These are phyloP conservation scores for Colletotrichum cereale DNA, from an alignment of 2,329 filamentous ascomycete genomes.

Conservation along the genomic window DNA sequence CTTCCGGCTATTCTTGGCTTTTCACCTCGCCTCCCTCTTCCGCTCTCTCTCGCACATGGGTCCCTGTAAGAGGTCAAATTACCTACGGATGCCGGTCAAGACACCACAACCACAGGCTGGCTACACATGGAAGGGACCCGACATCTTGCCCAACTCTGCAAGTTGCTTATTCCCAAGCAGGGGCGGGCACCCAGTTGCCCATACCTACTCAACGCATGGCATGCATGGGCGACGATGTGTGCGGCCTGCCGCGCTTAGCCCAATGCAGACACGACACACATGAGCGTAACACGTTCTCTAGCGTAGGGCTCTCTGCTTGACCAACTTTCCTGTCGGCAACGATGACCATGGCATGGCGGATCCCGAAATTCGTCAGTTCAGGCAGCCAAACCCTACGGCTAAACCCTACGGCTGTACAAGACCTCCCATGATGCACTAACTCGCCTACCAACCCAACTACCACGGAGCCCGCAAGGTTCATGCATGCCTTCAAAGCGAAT, in stretches of 20 bases:
- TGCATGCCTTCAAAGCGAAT: background rate
- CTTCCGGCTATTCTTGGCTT: background rate
- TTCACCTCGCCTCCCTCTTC: background rate
- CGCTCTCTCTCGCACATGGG: too few relatives aligned
- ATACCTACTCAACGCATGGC: background rate
- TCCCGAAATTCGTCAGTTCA: background rate
- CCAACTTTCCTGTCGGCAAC: background rate
- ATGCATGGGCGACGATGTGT: background rate
- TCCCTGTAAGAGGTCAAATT: background rate
- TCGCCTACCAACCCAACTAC: background rate
- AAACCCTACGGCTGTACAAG: background rate
- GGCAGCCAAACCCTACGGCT: background rate
- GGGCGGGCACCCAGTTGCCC: background rate
- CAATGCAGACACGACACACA: background rate
- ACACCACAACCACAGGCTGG: background rate
- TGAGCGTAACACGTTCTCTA: background rate
- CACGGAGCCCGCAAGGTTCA: background rate
- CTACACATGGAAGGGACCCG: background rate
- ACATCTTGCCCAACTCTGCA: background rate
- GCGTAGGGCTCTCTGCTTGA: background rate
- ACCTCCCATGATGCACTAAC: background rate
- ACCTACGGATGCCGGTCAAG: background rate
- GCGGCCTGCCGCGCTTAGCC: background rate
- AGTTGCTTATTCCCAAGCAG: background rate
- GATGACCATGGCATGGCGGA: background rate